These are phyloP conservation scores for Kalmusia sp. DNA, from an alignment of 2,329 filamentous ascomycete species.

Conservation along the genomic window DNA sequence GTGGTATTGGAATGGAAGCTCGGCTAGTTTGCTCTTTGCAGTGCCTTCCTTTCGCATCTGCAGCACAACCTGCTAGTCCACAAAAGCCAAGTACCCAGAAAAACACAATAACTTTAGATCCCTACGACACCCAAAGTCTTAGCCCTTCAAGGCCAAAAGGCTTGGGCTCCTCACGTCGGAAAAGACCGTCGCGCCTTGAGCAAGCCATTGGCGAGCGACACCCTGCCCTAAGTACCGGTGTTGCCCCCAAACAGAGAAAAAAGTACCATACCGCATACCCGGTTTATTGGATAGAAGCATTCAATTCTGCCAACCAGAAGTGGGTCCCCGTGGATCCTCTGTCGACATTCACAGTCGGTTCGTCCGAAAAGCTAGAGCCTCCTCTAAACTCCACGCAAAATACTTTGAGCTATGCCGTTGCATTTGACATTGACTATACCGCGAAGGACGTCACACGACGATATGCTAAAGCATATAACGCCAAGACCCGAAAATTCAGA, in stretches of 20 bases:
- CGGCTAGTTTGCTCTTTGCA: slow-evolving; percentile 92
- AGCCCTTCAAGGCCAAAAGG: slow-evolving; percentile 28
- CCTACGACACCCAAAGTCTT: slow-evolving; percentile 32
- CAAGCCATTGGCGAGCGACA: slow-evolving; percentile 39
- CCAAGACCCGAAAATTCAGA: slow-evolving; percentile 84
- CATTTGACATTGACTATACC: slow-evolving; percentile 80
- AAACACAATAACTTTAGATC: slow-evolving; percentile 37
- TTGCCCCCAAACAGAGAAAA: slow-evolving; percentile 47
- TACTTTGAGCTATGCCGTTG: slow-evolving; percentile 80
- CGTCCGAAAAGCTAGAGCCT: slow-evolving; percentile 79
- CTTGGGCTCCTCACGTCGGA: slow-evolving; percentile 29
- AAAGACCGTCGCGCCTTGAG: slow-evolving; percentile 41
- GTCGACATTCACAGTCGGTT: slow-evolving; percentile 80
- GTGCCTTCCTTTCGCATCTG: slow-evolving; percentile 71
- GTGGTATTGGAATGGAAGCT: slow-evolving; percentile 80
- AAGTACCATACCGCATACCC: slow-evolving; percentile 78
- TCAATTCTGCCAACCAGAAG: slow-evolving; percentile 84
- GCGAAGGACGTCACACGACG: slow-evolving; percentile 86
- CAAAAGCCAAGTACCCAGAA: slow-evolving; percentile 29
- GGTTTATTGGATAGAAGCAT: slow-evolving; percentile 93
- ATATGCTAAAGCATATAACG: slow-evolving; percentile 87
- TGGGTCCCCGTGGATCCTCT: slow-evolving; percentile 90
- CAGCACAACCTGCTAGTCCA: slow-evolving; percentile 38
- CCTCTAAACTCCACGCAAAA: slow-evolving; percentile 80
- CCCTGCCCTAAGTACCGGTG: slow-evolving; percentile 29